Conservation (phyloP, 225 moss, liverwort and hornwort genomes). For the Antitrichia curtipendula region DNA sequence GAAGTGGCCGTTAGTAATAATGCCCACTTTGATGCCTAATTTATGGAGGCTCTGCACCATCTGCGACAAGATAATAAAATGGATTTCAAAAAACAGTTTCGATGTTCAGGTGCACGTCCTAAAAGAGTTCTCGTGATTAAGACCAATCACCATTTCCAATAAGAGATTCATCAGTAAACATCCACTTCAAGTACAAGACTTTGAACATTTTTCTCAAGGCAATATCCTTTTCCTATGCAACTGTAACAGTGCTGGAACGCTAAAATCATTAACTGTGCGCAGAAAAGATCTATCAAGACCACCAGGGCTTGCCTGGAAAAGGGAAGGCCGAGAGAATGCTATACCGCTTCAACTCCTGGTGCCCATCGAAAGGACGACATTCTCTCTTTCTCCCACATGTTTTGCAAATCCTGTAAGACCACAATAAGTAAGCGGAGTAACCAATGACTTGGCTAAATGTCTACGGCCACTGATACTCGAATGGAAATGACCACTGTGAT, state of each 20-base stretch:
- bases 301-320: conserved; percentile 40
- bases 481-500: neutral
- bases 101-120: neutral
- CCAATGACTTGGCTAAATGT: too few species aligned
- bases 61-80: conserved; percentile 11
- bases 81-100: neutral
- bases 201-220: neutral
- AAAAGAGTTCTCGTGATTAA: neutral
- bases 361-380: conserved; percentile 75
- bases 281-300: neutral
- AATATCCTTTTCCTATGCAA: neutral
- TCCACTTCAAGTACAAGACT: neutral
- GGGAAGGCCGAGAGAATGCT: conserved; percentile 23
- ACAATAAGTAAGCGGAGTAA: neutral
- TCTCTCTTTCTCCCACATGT: conserved; percentile 68
- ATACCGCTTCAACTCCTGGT: conserved; percentile 78
- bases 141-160: neutral
- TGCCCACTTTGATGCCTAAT: conserved; percentile 67
- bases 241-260: neutral
- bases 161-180: neutral
- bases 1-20: conserved; percentile 89
- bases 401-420: conserved; percentile 47
- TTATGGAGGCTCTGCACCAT: conserved; percentile 55
- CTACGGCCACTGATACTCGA: neutral
- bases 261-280: neutral